Evolutionary conservation across 441 rosid genomes (phyloP).

Genomic region (Syzygium malaccense): DNA sequence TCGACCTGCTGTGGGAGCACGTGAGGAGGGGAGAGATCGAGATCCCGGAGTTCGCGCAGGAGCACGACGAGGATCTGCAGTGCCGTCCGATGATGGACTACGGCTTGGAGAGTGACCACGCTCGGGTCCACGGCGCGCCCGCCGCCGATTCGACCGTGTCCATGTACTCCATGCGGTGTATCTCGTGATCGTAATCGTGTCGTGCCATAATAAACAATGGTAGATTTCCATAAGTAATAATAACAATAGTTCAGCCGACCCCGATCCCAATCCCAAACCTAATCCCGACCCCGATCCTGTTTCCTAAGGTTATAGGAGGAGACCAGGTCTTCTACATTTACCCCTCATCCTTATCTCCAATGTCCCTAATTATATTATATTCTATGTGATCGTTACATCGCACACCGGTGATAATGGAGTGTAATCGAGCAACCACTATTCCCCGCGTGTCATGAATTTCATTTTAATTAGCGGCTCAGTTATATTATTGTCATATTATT

Average conservation of each 20-base stretch:
- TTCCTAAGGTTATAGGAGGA: neutral
- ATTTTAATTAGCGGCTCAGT: neutral
- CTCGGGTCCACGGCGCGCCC: constrained; percentile 34
- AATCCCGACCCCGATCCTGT: neutral
- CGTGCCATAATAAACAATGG: neutral
- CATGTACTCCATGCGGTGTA: constrained; percentile 59
- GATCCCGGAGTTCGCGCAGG: constrained; percentile 66
- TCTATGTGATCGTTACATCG: neutral
- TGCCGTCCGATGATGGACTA: constrained; percentile 72
- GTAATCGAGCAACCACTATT: neutral
- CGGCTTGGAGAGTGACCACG: constrained; percentile 74
- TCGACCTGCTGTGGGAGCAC: constrained; percentile 77
- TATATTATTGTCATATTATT: neutral
- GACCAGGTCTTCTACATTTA: neutral
- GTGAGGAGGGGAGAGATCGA: constrained; percentile 70
- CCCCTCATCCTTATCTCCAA: neutral
- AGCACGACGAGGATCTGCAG: constrained; percentile 72
- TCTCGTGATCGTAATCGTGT: constrained; percentile 23
- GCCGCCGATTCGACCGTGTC: constrained; percentile 40
- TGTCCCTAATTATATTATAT: neutral
- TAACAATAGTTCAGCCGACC: neutral
- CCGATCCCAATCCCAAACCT: neutral
- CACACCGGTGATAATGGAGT: no score
- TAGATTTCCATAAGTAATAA: neutral
- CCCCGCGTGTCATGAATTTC: neutral